phyloP scores from a whole-genome alignment of 805 yeast genomes.

The Brettanomyces nanus region DNA sequence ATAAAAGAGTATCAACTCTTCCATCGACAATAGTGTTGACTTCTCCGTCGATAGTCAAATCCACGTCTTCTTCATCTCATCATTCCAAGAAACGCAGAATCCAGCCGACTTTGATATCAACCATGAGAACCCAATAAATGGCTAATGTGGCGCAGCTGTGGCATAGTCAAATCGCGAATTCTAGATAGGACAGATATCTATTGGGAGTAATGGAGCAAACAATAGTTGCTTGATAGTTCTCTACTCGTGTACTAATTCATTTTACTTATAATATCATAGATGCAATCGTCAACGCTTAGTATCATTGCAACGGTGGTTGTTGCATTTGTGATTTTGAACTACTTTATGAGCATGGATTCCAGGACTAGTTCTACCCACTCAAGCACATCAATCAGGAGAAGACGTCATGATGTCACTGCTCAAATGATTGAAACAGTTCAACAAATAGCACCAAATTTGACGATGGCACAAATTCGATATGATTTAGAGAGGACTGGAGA shows the following conservation, averaged over 20 bases:
- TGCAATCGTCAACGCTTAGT: constrained; percentile 37
- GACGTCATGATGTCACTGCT: constrained; percentile 30
- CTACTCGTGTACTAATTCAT: too few relatives aligned
- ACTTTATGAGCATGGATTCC: constrained; percentile 39
- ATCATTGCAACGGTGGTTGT: constrained; percentile 40
- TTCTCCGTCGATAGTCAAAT: too few relatives aligned
- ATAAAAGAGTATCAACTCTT: too few relatives aligned
- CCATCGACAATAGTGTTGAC: too few relatives aligned
- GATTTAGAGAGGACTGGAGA: constrained; percentile 74
- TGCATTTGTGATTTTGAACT: constrained; percentile 54
- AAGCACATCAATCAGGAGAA: neutral
- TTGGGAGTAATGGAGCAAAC: too few relatives aligned
- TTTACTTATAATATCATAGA: too few relatives aligned
- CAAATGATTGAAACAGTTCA: constrained; percentile 83
- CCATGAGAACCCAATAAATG: too few relatives aligned
- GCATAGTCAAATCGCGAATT: too few relatives aligned
- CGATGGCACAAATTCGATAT: constrained; percentile 60
- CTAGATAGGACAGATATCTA: too few relatives aligned
- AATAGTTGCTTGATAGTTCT: too few relatives aligned
- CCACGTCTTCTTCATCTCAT: too few relatives aligned
- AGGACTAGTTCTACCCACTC: neutral
- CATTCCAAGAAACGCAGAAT: neutral
- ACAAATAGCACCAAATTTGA: constrained; percentile 68
- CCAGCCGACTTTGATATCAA: constrained; percentile 1
- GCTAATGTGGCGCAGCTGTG: too few relatives aligned